phyloP scores from a whole-genome alignment of 805 yeast genomes.

The Candida golubevii region DNA sequence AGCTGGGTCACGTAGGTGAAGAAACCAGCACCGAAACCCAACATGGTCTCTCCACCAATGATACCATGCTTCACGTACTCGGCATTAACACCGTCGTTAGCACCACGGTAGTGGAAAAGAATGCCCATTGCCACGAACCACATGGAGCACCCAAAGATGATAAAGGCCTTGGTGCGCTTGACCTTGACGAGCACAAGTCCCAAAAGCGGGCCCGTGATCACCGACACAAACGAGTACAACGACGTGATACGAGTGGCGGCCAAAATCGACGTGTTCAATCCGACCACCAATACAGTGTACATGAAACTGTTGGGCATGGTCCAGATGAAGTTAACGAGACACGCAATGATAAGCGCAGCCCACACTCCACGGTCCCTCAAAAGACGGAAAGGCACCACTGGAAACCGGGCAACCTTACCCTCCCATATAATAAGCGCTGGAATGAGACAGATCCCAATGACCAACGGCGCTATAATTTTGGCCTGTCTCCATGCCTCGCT shows the following conservation, averaged over 20 bases:
- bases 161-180: constrained; percentile 53
- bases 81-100: constrained; percentile 32
- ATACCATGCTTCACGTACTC: constrained; percentile 43
- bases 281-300: constrained; percentile 62
- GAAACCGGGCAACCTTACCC: constrained; percentile 48
- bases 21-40: constrained; percentile 74
- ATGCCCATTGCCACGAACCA: constrained; percentile 64
- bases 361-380: constrained; percentile 69
- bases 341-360: constrained; percentile 59
- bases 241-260: constrained; percentile 68
- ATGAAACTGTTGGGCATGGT: constrained; percentile 68
- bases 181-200: constrained; percentile 49
- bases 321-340: constrained; percentile 58
- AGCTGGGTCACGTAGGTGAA: constrained; percentile 64
- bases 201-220: constrained; percentile 52
- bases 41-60: constrained; percentile 58
- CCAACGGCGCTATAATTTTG: constrained; percentile 63
- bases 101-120: constrained; percentile 53
- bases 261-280: constrained; percentile 50
- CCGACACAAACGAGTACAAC: constrained; percentile 62
- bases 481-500: constrained; percentile 53
- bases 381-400: constrained; percentile 57
- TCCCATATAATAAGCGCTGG: constrained; percentile 66
- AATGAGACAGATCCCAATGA: constrained; percentile 57
- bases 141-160: constrained; percentile 51